Evolutionary conservation across 805 yeast species (phyloP).

Genomic region (Saturnispora besseyi): DNA sequence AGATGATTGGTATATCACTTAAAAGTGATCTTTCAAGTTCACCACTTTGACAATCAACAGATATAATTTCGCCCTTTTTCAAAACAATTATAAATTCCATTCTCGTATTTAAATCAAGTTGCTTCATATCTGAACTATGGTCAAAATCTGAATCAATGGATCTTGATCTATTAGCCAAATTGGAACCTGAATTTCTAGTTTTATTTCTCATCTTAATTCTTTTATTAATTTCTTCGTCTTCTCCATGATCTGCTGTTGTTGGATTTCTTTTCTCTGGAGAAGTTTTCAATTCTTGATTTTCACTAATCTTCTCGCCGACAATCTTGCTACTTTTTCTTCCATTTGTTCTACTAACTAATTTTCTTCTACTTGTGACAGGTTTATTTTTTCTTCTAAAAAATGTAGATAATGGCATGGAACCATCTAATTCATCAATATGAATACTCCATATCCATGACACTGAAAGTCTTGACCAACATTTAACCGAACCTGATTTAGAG

Average conservation of each 20-base stretch:
- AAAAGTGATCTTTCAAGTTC: conserved; percentile 28
- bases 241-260: neutral
- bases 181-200: neutral
- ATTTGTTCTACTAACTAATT: conserved; percentile 15
- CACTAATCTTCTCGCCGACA: conserved; percentile 1
- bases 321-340: conserved; percentile 5
- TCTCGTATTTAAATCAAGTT: conserved; percentile 23
- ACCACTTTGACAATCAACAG: conserved; percentile 44
- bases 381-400: conserved; percentile 52
- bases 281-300: neutral
- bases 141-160: conserved; percentile 28
- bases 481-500: conserved; percentile 41
- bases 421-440: conserved; percentile 31
- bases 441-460: conserved; percentile 53
- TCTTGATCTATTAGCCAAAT: conserved; percentile 16
- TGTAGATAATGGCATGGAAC: conserved; percentile 39
- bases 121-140: conserved; percentile 21
- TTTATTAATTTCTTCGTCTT: neutral
- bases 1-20: conserved; percentile 30
- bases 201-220: neutral
- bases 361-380: conserved; percentile 30
- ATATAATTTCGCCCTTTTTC: conserved; percentile 40
- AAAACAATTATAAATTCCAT: conserved; percentile 46
- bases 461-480: conserved; percentile 50
- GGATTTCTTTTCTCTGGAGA: neutral